phyloP scores from a whole-genome alignment of 179 eudicot species.

The Nepenthes alata region DNA sequence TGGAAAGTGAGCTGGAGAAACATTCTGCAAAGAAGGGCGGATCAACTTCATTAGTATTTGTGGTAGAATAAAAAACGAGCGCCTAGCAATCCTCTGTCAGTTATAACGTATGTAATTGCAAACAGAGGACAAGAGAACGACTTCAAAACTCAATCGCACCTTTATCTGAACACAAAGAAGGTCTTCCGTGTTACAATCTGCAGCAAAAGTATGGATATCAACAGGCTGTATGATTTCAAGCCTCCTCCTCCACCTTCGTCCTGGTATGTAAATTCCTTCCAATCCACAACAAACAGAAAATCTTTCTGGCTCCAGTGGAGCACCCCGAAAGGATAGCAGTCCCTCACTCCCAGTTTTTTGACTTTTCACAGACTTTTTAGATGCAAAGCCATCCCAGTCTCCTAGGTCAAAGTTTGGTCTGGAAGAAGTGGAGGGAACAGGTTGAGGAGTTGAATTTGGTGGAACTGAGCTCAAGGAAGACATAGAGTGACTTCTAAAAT shows the following conservation, averaged over 20 bases:
- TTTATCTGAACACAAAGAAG: slow-evolving; percentile 91
- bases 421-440: slow-evolving; percentile 34
- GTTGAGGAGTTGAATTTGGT: slow-evolving; percentile 35
- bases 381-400: slow-evolving; percentile 72
- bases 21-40: slow-evolving; percentile 55
- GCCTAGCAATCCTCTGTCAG: neutral
- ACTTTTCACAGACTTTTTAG: slow-evolving; percentile 38
- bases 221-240: slow-evolving; percentile 86
- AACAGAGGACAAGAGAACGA: neutral
- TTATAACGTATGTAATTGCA: neutral
- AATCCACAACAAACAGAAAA: slow-evolving; percentile 92
- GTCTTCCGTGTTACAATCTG: slow-evolving; percentile 89
- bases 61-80: slow-evolving; percentile 2
- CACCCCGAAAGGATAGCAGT: slow-evolving; percentile 83
- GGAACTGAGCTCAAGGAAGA: slow-evolving; percentile 52
- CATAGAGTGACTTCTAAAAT: slow-evolving; percentile 97
- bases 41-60: slow-evolving; percentile 9
- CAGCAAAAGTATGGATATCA: slow-evolving; percentile 70
- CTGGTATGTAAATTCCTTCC: slow-evolving; percentile 89
- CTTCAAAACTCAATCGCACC: slow-evolving; percentile 23
- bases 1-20: slow-evolving; percentile 64
- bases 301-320: slow-evolving; percentile 79
- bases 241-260: slow-evolving; percentile 88
- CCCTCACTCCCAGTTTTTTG: slow-evolving; percentile 49
- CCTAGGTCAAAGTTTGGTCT: slow-evolving; percentile 52